Evolutionary conservation across 768 basidiomycete species (phyloP), one percentile per base, ranked within the genome.

Genomic region (Suillus luteus): DNA sequence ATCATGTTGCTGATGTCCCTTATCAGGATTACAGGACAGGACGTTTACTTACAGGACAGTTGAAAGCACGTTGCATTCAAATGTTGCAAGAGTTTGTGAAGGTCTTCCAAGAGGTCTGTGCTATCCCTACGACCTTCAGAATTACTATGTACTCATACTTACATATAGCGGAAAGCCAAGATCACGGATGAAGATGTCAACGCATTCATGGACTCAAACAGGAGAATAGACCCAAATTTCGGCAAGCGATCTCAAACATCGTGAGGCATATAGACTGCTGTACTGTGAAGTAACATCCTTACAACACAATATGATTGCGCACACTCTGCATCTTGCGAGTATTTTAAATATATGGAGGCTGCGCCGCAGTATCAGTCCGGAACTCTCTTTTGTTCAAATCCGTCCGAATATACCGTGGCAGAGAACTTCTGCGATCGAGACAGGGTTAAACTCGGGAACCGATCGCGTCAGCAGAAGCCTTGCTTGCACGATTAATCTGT

Each of bases 21-120:
- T 57, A 65, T 27, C 67, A 98, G 95, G 95, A 96, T 59, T 99
- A 99, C 76, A 90, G 95, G 22, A 85, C 91, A 19, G 97, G 97
- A 0, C 84, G 82, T 43, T 73, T 99, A 61, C 82, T 97, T 59
- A 97, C 96, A 0, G 94, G 94, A 6, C 89, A 99, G 74, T 79
- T 99, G 69, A 99, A 99, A 79, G 88, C 87, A 14, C 86, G 81
- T 74, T 96, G 94, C 71, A 98, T 99, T 64, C 83, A 86, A 61
- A 67, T 89, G 58, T 74, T 99, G 14, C 95, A 97, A 74, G 79
- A 83, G 24, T 92, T 97, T 62, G 91, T 98, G 38, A 84, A 83
- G 55, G 84, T 82, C 2, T 99, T 99, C 82, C 97, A 99, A 79
- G 90, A 84, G 72, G 90, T 90, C 65, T 38, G 81, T 64, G 19